Conservation (phyloP, 2,329 filamentous ascomycete species). For the Ophiostoma quercus region DNA sequence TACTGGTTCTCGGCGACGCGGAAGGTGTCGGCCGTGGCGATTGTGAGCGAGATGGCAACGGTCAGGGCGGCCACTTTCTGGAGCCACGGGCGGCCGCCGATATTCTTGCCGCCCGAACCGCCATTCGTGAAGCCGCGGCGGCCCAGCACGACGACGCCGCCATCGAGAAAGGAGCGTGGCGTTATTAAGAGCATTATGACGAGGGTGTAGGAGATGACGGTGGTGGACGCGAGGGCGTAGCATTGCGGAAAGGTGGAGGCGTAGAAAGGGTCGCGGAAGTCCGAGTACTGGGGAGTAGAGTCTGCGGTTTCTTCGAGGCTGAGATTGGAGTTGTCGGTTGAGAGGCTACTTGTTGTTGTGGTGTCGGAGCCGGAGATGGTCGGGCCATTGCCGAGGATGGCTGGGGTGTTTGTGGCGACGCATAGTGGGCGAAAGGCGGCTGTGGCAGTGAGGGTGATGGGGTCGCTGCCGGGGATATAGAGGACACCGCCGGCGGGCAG, state of each 20-base stretch:
- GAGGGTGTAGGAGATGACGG: conserved; percentile 84
- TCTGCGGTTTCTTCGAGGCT: conserved; percentile 9
- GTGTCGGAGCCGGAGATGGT: conserved; percentile 31
- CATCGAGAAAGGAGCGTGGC: conserved; percentile 86
- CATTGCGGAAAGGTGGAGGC: conserved; percentile 88
- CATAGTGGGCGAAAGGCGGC: conserved; percentile 58
- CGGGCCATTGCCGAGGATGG: conserved; percentile 35
- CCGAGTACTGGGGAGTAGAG: conserved; percentile 46
- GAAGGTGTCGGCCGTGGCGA: conserved; percentile 89
- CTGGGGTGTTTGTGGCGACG: conserved; percentile 39
- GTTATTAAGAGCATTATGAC: conserved; percentile 93
- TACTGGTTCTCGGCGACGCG: conserved; percentile 79
- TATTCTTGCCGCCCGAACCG: conserved; percentile 70
- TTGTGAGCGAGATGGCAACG: conserved; percentile 79
- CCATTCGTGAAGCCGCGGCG: conserved; percentile 80
- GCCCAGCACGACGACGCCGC: conserved; percentile 74
- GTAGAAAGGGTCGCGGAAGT: conserved; percentile 83
- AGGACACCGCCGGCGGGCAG: conserved; percentile 44
- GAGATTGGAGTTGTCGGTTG: conserved; percentile 32
- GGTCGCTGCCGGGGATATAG: conserved; percentile 47
- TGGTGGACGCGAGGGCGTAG: conserved; percentile 87
- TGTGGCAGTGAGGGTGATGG: conserved; percentile 54
- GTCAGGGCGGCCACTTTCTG: conserved; percentile 75
- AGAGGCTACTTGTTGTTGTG: conserved; percentile 30
- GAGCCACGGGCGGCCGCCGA: conserved; percentile 88